A percentile compares a stretch with the other conserved stretches of the same genome.
phyloP scores from a whole-genome alignment of 257 asterid genomes.

The Phtheirospermum japonicum region DNA sequence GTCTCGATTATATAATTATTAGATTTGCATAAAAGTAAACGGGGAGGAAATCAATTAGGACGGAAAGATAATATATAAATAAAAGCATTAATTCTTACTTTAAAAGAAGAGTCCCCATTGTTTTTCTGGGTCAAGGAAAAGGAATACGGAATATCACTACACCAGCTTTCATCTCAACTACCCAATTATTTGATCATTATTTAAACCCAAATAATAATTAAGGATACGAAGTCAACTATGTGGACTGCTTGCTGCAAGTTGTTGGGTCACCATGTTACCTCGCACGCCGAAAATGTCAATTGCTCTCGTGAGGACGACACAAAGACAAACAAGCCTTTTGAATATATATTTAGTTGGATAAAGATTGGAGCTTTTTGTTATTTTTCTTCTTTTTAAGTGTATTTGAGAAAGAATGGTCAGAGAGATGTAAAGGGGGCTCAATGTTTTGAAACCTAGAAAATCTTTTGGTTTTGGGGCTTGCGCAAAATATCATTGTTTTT shows the following conservation, averaged over 20 bases:
- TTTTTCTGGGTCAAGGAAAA: not conserved
- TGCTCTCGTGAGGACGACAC: slow-evolving; percentile 32
- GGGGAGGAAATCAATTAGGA: no score
- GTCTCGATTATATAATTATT: no score
- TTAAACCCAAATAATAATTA: slow-evolving; percentile 9
- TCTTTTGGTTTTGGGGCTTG: not conserved
- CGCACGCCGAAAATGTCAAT: slow-evolving; percentile 36
- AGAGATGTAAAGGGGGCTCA: not conserved
- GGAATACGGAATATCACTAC: not conserved
- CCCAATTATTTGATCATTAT: slow-evolving; percentile 29
- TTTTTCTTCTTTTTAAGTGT: not conserved
- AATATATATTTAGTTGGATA: slow-evolving; percentile 16
- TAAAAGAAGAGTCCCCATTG: no score
- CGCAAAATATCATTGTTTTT: slow-evolving; percentile 8
- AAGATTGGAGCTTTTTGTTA: slow-evolving; percentile 6
- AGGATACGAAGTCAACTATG: slow-evolving; percentile 46
- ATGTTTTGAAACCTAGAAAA: no score
- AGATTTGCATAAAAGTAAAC: no score
- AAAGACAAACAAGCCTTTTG: not conserved
- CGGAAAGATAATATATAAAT: no score
- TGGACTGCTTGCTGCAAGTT: slow-evolving; percentile 36
- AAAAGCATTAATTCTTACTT: no score
- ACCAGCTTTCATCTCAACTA: slow-evolving; percentile 35
- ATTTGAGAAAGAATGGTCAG: slow-evolving; percentile 25
- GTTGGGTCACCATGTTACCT: slow-evolving; percentile 23